A percentile compares a stretch with the other conserved stretches of the same genome.
These are phyloP conservation scores for Telfairia occidentalis DNA, from an alignment of 331 rosid species.

Conservation along the genomic window DNA sequence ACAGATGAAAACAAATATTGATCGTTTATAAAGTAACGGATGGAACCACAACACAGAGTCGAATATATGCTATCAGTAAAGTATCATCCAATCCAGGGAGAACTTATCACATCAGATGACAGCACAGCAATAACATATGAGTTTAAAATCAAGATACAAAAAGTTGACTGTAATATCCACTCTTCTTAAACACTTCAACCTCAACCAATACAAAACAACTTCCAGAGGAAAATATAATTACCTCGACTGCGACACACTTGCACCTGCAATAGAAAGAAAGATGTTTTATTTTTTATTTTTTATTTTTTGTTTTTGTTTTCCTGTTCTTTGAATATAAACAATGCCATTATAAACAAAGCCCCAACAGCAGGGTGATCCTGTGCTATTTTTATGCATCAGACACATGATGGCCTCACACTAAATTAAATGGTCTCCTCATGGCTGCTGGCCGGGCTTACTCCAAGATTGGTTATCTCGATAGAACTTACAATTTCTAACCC, in stretches of 20 bases:
- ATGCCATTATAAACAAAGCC: neutral
- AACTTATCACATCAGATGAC: neutral
- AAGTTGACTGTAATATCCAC: neutral
- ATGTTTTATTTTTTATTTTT: neutral
- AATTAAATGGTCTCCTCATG: neutral
- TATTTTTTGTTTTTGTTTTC: no score
- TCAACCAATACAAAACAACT: conserved; percentile 6
- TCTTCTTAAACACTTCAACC: neutral
- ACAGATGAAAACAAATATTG: neutral
- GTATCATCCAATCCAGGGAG: neutral
- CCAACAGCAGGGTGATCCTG: neutral
- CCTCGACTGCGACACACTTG: neutral
- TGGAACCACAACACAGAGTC: neutral
- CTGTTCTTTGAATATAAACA: neutral
- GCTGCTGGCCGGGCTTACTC: neutral
- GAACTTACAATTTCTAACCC: neutral
- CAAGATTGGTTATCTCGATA: neutral
- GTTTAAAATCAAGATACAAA: neutral
- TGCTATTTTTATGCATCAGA: neutral
- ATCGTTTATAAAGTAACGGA: neutral
- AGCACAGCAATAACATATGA: neutral
- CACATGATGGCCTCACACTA: neutral
- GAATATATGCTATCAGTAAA: neutral
- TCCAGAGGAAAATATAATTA: neutral
- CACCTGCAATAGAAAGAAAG: neutral